Conservation (phyloP, 2,329 filamentous ascomycete species). For the Tricladium varicosporioides region DNA sequence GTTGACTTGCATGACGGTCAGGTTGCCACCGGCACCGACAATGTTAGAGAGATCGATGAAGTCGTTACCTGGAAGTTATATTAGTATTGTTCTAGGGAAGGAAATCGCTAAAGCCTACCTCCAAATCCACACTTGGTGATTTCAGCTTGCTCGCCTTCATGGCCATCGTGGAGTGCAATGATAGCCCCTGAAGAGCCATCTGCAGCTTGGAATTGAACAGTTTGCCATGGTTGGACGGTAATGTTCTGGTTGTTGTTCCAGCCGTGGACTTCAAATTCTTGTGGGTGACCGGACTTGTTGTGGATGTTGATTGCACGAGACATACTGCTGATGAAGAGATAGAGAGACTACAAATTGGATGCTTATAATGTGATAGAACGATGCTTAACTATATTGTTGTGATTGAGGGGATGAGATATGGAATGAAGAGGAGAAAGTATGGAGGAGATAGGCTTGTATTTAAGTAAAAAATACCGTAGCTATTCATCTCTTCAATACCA, state of each 20-base stretch:
- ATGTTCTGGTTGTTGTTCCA: constrained; percentile 38
- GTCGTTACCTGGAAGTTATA: constrained; percentile 28
- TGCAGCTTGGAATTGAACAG: no score
- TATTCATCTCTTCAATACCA: no score
- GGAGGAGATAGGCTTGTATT: not conserved
- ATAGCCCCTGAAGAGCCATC: constrained; percentile 39
- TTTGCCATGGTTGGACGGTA: constrained; percentile 29
- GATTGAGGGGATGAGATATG: not conserved
- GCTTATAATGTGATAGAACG: not conserved
- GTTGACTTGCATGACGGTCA: constrained; percentile 39
- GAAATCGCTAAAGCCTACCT: constrained; percentile 1
- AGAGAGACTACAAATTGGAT: not conserved
- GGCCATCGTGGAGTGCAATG: constrained; percentile 39
- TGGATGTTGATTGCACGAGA: constrained; percentile 34
- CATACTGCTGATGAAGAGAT: not conserved
- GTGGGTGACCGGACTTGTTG: constrained; percentile 37
- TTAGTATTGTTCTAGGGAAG: not conserved
- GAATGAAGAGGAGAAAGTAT: not conserved
- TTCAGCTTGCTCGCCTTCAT: constrained; percentile 41
- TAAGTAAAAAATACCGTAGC: no score
- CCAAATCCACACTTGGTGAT: constrained; percentile 38
- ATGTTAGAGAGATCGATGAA: constrained; percentile 38
- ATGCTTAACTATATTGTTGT: not conserved
- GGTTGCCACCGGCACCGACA: constrained; percentile 40
- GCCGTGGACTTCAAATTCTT: constrained; percentile 39